phyloP scores from a whole-genome alignment of 2,329 filamentous ascomycete genomes.

The Arthrobotrys pseudoclavata region DNA sequence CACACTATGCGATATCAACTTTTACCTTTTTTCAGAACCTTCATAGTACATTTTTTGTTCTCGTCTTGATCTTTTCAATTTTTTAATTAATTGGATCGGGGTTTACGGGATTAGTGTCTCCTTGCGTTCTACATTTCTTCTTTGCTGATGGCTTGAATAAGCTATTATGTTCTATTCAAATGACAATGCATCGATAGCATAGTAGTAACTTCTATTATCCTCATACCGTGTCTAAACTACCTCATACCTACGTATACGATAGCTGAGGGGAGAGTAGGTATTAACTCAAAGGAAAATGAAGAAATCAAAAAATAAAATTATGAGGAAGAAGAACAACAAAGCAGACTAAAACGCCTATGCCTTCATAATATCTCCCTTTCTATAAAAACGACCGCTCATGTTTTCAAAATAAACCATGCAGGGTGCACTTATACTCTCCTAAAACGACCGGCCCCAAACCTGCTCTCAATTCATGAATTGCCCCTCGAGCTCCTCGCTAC shows the following conservation, averaged over 20 bases:
- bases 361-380: constrained; percentile 23
- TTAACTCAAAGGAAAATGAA: not conserved
- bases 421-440: not conserved
- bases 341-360: constrained; percentile 14
- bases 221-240: no score
- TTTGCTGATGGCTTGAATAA: not conserved
- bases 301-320: not conserved
- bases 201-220: not conserved
- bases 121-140: constrained; percentile 61
- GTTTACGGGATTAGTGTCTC: constrained; percentile 61
- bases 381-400: constrained; percentile 27
- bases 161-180: not conserved
- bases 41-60: constrained; percentile 61
- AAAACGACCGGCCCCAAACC: not conserved
- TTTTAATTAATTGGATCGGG: constrained; percentile 1
- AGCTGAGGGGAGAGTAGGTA: constrained; percentile 8
- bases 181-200: not conserved
- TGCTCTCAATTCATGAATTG: not conserved
- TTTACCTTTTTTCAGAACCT: constrained; percentile 53
- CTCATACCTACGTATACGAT: not conserved
- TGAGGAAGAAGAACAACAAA: not conserved
- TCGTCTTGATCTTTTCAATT: constrained; percentile 1
- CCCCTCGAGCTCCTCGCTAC: not conserved
- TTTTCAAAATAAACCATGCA: not conserved
- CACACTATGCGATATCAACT: constrained; percentile 59